Conservation (phyloP, 352 stramenopile species). For the Blastocystis sp. region DNA sequence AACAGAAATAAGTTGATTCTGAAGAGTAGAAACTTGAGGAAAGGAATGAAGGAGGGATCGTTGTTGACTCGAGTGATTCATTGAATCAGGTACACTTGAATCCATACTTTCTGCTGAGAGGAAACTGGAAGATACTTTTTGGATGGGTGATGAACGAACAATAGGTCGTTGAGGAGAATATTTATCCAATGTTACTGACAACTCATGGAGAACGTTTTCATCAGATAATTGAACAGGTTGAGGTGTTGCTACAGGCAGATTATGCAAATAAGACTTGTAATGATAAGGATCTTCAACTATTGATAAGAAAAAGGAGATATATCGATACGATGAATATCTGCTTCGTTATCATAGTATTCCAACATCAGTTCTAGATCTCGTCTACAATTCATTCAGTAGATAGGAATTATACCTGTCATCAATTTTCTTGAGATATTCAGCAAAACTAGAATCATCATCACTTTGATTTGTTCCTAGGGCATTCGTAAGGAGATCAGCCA, state of each 20-base stretch:
- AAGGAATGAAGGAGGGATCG: not conserved
- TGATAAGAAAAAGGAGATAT: not conserved
- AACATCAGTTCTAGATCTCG: not conserved
- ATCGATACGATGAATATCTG: not conserved
- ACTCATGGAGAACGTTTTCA: not conserved
- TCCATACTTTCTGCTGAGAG: not conserved
- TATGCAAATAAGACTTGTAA: not conserved
- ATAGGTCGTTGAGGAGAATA: not conserved
- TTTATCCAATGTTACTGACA: not conserved
- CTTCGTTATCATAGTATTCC: not conserved
- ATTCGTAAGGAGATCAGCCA: too few relatives aligned
- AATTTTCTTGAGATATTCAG: too few relatives aligned
- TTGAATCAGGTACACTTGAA: not conserved
- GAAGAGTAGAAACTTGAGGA: not conserved
- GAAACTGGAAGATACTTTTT: not conserved
- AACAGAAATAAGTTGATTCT: not conserved
- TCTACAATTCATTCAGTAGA: not conserved
- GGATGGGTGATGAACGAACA: not conserved
- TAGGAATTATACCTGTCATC: too few relatives aligned
- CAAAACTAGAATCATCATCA: too few relatives aligned
- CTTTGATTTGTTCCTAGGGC: too few relatives aligned
- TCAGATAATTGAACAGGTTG: not conserved
- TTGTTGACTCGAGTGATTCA: not conserved
- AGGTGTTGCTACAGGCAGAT: not conserved
- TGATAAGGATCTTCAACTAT: constrained; percentile 3